Evolutionary conservation across 1,284 basidiomycete genomes (phyloP).

Genomic region (Termitomyces sp.): DNA sequence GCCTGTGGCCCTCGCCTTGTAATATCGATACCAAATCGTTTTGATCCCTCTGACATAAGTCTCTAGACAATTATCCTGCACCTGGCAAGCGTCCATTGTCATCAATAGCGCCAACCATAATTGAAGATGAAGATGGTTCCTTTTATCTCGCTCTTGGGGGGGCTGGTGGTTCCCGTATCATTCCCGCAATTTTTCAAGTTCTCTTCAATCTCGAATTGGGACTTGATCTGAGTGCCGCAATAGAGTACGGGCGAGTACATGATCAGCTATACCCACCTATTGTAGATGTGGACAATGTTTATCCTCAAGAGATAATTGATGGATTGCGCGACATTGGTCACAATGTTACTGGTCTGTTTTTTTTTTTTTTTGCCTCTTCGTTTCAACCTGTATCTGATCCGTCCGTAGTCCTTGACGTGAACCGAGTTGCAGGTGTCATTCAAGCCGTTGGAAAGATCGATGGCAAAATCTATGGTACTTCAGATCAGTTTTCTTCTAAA

Average conservation of each 20-base stretch:
- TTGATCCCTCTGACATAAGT: background rate
- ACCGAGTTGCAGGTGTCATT: slow-evolving; percentile 63
- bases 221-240: slow-evolving; percentile 71
- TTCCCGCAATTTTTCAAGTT: slow-evolving; percentile 75
- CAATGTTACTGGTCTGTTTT: slow-evolving; percentile 53
- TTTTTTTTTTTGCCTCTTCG: slow-evolving; percentile 22
- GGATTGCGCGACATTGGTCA: slow-evolving; percentile 65
- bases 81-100: slow-evolving; percentile 85
- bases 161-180: slow-evolving; percentile 85
- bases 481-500: background rate
- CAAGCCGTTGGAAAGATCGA: slow-evolving; percentile 63
- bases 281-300: slow-evolving; percentile 63
- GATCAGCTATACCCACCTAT: slow-evolving; percentile 77
- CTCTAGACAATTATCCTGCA: slow-evolving; percentile 79
- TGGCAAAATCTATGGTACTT: slow-evolving; percentile 56
- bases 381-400: slow-evolving; percentile 2
- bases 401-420: slow-evolving; percentile 45
- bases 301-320: slow-evolving; percentile 49
- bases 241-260: slow-evolving; percentile 88
- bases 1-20: slow-evolving; percentile 83
- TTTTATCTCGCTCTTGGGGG: slow-evolving; percentile 77
- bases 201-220: slow-evolving; percentile 83
- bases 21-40: background rate
- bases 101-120: slow-evolving; percentile 75
- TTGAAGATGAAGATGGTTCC: slow-evolving; percentile 69